phyloP scores from a whole-genome alignment of 257 asterid genomes.

The Penstemon davidsonii region DNA sequence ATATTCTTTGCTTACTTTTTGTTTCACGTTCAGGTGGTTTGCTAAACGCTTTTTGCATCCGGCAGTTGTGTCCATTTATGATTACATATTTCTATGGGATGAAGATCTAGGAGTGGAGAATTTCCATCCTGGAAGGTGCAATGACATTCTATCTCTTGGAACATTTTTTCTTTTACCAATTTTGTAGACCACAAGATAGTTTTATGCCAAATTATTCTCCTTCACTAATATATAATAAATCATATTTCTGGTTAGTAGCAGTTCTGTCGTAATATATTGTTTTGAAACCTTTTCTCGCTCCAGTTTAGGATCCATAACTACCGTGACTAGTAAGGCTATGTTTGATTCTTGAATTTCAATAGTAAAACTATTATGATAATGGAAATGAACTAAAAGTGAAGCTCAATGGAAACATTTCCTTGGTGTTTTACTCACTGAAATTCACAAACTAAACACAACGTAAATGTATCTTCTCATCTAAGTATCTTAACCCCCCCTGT shows the following conservation, averaged over 20 bases:
- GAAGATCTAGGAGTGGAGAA: constrained; percentile 91
- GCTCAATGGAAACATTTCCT: not conserved
- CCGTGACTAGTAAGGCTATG: not conserved
- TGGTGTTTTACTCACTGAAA: not conserved
- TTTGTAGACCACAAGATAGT: not conserved
- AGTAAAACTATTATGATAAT: no score
- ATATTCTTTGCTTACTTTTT: constrained; percentile 8
- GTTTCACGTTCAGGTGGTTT: constrained; percentile 76
- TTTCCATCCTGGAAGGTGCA: constrained; percentile 88
- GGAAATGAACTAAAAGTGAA: no score
- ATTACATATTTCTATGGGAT: constrained; percentile 97
- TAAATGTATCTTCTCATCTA: not conserved
- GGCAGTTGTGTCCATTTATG: constrained; percentile 72
- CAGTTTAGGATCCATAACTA: not conserved
- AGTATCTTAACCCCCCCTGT: not conserved
- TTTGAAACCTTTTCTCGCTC: constrained; percentile 5
- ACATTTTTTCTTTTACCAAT: constrained; percentile 10
- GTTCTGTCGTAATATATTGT: not conserved
- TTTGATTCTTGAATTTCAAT: no score
- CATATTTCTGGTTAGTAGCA: not conserved
- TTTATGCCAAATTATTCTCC: constrained; percentile 12
- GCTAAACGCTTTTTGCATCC: constrained; percentile 97
- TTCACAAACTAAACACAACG: not conserved
- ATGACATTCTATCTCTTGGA: constrained; percentile 6
- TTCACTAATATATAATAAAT: constrained; percentile 2